A percentile compares a stretch with the other conserved stretches of the same genome.
Conservation (phyloP, 257 asterid species). For the Mentha longifolia region DNA sequence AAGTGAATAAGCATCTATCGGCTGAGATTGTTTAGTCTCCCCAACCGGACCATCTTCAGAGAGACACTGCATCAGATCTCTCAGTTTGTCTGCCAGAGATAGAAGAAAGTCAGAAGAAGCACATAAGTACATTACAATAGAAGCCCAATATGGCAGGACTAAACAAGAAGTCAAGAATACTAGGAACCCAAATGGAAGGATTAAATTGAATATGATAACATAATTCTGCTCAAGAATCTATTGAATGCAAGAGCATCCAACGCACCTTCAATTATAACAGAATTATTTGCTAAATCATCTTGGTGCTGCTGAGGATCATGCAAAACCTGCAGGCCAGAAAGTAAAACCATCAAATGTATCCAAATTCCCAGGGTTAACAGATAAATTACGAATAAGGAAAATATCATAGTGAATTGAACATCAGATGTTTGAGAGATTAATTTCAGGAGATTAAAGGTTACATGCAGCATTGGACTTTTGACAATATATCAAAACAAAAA, state of each 20-base stretch:
- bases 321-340: conserved; percentile 54
- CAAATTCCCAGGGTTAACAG: not conserved
- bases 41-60: conserved; percentile 49
- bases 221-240: conserved; percentile 20
- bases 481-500: not conserved
- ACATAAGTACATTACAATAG: not conserved
- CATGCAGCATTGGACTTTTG: conserved; percentile 10
- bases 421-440: not conserved
- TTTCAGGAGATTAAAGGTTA: not conserved
- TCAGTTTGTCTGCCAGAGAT: conserved; percentile 47
- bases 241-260: conserved; percentile 31
- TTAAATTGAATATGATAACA: conserved; percentile 3
- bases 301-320: conserved; percentile 38
- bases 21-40: conserved; percentile 46
- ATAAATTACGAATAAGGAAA: not conserved
- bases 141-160: not conserved
- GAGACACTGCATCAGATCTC: conserved; percentile 37
- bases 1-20: conserved; percentile 38
- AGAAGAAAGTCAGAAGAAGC: conserved; percentile 18
- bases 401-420: not conserved
- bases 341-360: not conserved
- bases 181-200: not conserved
- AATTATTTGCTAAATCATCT: conserved; percentile 41
- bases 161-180: not conserved
- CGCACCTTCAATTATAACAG: conserved; percentile 60